Conservation (phyloP, 2,329 filamentous ascomycete species). For the Colletotrichum lupini region DNA sequence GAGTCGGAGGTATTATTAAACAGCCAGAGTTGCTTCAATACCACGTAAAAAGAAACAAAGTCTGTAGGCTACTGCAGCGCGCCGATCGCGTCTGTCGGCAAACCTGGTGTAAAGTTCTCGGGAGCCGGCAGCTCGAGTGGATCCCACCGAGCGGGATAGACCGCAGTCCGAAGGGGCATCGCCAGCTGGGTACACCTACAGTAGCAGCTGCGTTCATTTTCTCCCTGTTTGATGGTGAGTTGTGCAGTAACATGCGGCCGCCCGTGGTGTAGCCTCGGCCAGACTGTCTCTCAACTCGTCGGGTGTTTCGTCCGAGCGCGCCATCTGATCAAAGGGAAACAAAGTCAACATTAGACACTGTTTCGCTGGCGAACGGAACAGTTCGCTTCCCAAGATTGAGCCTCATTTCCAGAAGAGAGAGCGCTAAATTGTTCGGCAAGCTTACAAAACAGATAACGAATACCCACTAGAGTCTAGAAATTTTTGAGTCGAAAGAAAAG, state of each 20-base stretch:
- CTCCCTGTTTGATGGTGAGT: not conserved
- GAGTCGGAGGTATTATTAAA: not conserved
- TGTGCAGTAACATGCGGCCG: not conserved
- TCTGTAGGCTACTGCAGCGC: not conserved
- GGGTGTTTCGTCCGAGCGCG: conserved; percentile 19
- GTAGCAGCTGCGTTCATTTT: no score
- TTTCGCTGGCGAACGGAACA: conserved; percentile 8
- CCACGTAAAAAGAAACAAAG: not conserved
- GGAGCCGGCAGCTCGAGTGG: not conserved
- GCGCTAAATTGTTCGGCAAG: not conserved
- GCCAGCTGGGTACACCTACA: not conserved
- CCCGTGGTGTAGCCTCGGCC: not conserved
- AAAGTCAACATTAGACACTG: conserved; percentile 6
- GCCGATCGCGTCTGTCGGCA: not conserved
- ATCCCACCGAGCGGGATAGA: not conserved
- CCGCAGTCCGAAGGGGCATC: not conserved
- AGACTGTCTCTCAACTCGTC: not conserved
- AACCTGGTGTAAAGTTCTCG: no score
- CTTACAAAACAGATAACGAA: not conserved
- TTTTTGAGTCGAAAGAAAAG: not conserved
- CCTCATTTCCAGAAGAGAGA: not conserved
- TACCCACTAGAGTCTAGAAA: not conserved
- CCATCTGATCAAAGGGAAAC: conserved; percentile 21
- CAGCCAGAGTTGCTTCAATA: not conserved
- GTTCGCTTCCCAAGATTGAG: not conserved